phyloP scores from a whole-genome alignment of 768 basidiomycete species.

The Agaricus subrufescens region DNA sequence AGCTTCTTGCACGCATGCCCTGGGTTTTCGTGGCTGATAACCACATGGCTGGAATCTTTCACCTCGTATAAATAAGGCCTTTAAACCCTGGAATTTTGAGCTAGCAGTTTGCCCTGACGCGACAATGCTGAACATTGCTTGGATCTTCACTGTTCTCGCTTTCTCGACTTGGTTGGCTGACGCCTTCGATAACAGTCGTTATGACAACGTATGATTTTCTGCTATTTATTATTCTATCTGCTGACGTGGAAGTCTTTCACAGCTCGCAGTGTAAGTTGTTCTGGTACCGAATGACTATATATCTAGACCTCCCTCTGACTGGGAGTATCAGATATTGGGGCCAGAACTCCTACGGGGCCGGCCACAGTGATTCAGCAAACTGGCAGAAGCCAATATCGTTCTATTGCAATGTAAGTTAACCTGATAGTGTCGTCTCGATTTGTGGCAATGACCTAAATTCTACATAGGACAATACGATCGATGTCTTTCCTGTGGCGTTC shows the following conservation, averaged over 20 bases:
- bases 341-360: slow-evolving; percentile 70
- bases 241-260: background rate
- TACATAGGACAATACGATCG: slow-evolving; percentile 56
- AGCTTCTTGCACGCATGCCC: slow-evolving; percentile 4
- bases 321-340: slow-evolving; percentile 56
- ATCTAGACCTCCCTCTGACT: background rate
- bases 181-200: slow-evolving; percentile 54
- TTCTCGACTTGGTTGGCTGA: slow-evolving; percentile 6
- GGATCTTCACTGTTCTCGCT: slow-evolving; percentile 1
- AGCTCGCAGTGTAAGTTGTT: slow-evolving; percentile 54
- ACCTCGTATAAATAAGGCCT: background rate
- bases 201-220: slow-evolving; percentile 52
- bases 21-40: background rate
- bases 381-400: slow-evolving; percentile 59
- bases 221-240: background rate
- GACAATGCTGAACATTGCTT: background rate
- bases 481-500: slow-evolving; percentile 70
- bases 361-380: slow-evolving; percentile 42
- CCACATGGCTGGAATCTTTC: background rate
- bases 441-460: background rate
- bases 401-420: slow-evolving; percentile 53
- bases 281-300: background rate
- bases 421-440: background rate
- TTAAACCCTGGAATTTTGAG: background rate
- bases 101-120: background rate